Conservation (phyloP, 2,329 filamentous ascomycete species). For the Pyricularia grisea region DNA sequence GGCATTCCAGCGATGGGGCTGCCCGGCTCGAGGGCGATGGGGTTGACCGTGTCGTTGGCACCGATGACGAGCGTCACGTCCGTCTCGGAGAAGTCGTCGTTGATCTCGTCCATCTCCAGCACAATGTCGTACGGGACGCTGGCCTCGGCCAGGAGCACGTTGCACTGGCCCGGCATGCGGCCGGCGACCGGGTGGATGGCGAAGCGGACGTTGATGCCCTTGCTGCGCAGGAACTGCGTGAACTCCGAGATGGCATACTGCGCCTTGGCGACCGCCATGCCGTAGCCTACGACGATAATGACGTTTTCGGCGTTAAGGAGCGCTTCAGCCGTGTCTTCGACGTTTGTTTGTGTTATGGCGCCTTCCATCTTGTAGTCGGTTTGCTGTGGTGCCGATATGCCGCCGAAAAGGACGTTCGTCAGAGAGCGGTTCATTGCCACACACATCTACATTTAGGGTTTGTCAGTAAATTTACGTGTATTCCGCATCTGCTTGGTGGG, state of each 20-base stretch:
- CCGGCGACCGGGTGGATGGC: conserved; percentile 87
- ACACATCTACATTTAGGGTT: conserved; percentile 40
- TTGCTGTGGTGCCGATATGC: conserved; percentile 55
- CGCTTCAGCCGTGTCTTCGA: conserved; percentile 73
- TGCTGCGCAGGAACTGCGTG: conserved; percentile 60
- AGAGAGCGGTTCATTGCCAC: conserved; percentile 86
- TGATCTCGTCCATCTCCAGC: conserved; percentile 93
- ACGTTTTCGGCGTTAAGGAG: conserved; percentile 71
- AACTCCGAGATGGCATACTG: conserved; percentile 87
- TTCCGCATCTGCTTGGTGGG: background rate
- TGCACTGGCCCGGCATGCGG: conserved; percentile 89
- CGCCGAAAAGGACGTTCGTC: conserved; percentile 84
- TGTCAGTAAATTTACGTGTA: background rate
- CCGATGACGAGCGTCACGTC: conserved; percentile 84
- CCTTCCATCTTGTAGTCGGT: conserved; percentile 70
- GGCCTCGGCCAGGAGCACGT: conserved; percentile 81
- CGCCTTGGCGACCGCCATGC: conserved; percentile 90
- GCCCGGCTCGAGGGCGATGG: conserved; percentile 74
- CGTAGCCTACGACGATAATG: conserved; percentile 85
- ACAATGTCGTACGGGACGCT: conserved; percentile 87
- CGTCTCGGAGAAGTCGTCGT: conserved; percentile 80
- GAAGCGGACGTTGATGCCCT: conserved; percentile 75
- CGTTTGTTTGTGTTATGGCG: conserved; percentile 64
- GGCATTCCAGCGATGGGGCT: conserved; percentile 88
- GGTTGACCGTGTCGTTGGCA: conserved; percentile 88